Base-by-base conservation (phyloP, 1,284 basidiomycete genomes). In the Ustilago curta region DNA sequence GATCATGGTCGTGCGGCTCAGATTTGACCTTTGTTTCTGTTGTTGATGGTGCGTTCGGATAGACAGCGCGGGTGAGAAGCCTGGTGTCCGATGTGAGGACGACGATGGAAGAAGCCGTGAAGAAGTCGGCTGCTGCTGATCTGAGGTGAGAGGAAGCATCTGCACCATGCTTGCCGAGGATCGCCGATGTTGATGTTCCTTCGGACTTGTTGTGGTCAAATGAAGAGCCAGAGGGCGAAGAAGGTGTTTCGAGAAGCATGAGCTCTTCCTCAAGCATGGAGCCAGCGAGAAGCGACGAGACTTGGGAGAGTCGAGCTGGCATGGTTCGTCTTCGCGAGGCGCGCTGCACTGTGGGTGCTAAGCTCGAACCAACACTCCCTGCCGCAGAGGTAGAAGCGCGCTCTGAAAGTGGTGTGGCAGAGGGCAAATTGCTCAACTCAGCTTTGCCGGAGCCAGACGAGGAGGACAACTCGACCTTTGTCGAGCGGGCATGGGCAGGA, bases 251-350 rank as follows among this genome's bases (percentile, higher is more conserved):
- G 12, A 70, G 59, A 53, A 61, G 29, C 21, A 74, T 45, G 19
- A 80, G 66, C 42, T 80, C 77, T 23, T 78, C 79, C 39, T 80
- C 79, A 4, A 77, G 59, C 56, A 52, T 66, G 18, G 70, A 71
- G 0, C 79, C 79, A 9, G 77, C 78, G 16, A 80, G 57, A 1
- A 80, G 63, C 27, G 65, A 70, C 19, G 78, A 80, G 25, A 80
- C 76, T 39, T 73, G 64, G 7, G 61, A 49, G 12, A 80, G 50
- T 4, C 78, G 59, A 0, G 76, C 72, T 1, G 78, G 78, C 78
- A 80, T 75, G 35, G 56, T 68, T 12, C 72, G 50, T 16, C 72
- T 53, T 8, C 68, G 61, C 23, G 61, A 70, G n/a, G 61, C 40
- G 19, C 68, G 61, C 23, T 70, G 68, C 12, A 27, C 50, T 16